Evolutionary conservation across 345 rosid species (phyloP).

Genomic region (Isatis tinctoria): DNA sequence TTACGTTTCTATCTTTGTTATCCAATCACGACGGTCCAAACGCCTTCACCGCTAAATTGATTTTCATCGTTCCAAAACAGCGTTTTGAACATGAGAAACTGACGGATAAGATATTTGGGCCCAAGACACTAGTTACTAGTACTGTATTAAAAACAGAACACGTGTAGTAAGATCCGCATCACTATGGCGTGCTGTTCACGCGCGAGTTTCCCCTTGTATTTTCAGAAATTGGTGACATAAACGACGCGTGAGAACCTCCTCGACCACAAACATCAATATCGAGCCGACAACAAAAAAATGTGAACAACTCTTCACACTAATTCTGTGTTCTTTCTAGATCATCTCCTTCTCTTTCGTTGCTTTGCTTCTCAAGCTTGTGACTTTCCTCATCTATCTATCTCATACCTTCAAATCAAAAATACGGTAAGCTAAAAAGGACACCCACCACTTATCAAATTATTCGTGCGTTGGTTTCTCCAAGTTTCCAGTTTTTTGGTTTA

Average conservation of each 20-base stretch:
- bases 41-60: neutral
- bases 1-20: neutral
- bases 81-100: neutral
- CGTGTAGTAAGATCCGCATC: neutral
- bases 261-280: constrained; percentile 15
- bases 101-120: too few relatives aligned
- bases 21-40: neutral
- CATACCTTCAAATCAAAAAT: neutral
- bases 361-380: constrained; percentile 10
- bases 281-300: constrained; percentile 17
- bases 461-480: neutral
- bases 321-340: constrained; percentile 6
- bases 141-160: neutral
- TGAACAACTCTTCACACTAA: constrained; percentile 5
- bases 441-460: neutral
- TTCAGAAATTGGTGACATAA: neutral
- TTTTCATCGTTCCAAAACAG: neutral
- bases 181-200: neutral
- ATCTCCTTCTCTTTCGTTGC: constrained; percentile 26
- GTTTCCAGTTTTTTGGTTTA: neutral
- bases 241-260: neutral
- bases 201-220: neutral
- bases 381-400: neutral
- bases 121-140: too few relatives aligned
- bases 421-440: neutral